phyloP scores from a whole-genome alignment of 768 basidiomycete species.

The Leucogyrophana mollusca region DNA sequence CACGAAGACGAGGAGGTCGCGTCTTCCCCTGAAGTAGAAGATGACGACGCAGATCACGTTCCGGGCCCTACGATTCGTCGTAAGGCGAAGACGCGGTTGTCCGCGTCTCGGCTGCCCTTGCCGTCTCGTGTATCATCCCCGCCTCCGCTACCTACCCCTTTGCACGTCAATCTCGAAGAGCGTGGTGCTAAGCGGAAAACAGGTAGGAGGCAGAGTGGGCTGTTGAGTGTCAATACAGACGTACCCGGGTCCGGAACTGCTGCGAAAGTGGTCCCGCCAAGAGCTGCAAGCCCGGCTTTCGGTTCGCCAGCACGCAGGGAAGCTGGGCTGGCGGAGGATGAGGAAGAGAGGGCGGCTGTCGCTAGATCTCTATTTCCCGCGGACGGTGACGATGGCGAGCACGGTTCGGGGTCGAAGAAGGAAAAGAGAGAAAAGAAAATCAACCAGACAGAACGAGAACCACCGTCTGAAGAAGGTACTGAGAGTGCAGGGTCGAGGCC shows the following conservation, averaged over 20 bases:
- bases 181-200: slow-evolving; percentile 28
- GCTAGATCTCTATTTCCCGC: slow-evolving; percentile 11
- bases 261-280: slow-evolving; percentile 40
- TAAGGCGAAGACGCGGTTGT: slow-evolving; percentile 47
- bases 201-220: slow-evolving; percentile 45
- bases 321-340: slow-evolving; percentile 54
- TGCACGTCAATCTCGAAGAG: slow-evolving; percentile 33
- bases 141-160: slow-evolving; percentile 31
- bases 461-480: slow-evolving; percentile 20
- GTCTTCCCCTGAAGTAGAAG: slow-evolving; percentile 39
- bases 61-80: slow-evolving; percentile 38
- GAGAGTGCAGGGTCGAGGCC: slow-evolving; percentile 21
- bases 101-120: slow-evolving; percentile 47
- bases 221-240: slow-evolving; percentile 44
- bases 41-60: slow-evolving; percentile 38
- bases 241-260: slow-evolving; percentile 21
- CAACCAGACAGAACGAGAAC: slow-evolving; percentile 18
- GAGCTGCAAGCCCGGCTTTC: slow-evolving; percentile 67
- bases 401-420: slow-evolving; percentile 33
- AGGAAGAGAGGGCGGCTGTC: slow-evolving; percentile 49
- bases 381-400: slow-evolving; percentile 20
- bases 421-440: slow-evolving; percentile 38
- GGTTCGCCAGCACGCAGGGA: slow-evolving; percentile 58
- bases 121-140: slow-evolving; percentile 44
- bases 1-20: slow-evolving; percentile 63